Evolutionary conservation across 1,139 yeast genomes (phyloP).

Genomic region (Taphrina wiesneri): DNA sequence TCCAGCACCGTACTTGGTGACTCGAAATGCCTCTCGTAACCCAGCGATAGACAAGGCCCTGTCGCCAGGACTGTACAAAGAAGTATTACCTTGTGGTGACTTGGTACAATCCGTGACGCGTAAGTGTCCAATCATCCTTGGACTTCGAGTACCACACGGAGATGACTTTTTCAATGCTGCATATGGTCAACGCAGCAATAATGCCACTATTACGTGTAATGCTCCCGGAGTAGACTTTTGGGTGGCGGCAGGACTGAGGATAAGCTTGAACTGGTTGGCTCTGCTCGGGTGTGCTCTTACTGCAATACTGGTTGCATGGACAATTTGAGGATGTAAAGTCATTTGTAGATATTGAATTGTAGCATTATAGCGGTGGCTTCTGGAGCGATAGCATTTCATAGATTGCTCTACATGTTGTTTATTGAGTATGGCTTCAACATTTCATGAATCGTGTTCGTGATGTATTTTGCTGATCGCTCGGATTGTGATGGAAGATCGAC

Average conservation of each 20-base stretch:
- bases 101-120: constrained; percentile 76
- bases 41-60: constrained; percentile 51
- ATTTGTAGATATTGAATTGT: not conserved
- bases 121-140: constrained; percentile 78
- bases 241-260: constrained; percentile 12
- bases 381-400: not conserved
- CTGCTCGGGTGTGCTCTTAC: not conserved
- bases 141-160: constrained; percentile 66
- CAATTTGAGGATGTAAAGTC: not conserved
- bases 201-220: constrained; percentile 34
- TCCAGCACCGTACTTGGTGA: constrained; percentile 40
- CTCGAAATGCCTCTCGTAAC: constrained; percentile 60
- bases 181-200: constrained; percentile 23
- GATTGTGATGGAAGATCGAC: too few relatives aligned
- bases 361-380: not conserved
- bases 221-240: constrained; percentile 37
- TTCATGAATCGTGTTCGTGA: too few relatives aligned
- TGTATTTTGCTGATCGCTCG: too few relatives aligned
- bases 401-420: too few relatives aligned
- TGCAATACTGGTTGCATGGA: not conserved
- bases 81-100: constrained; percentile 81
- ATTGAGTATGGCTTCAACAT: too few relatives aligned
- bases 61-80: constrained; percentile 69
- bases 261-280: not conserved
- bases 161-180: constrained; percentile 38